phyloP scores from a whole-genome alignment of 2,329 filamentous ascomycete species.

The Colletotrichum sansevieriae region DNA sequence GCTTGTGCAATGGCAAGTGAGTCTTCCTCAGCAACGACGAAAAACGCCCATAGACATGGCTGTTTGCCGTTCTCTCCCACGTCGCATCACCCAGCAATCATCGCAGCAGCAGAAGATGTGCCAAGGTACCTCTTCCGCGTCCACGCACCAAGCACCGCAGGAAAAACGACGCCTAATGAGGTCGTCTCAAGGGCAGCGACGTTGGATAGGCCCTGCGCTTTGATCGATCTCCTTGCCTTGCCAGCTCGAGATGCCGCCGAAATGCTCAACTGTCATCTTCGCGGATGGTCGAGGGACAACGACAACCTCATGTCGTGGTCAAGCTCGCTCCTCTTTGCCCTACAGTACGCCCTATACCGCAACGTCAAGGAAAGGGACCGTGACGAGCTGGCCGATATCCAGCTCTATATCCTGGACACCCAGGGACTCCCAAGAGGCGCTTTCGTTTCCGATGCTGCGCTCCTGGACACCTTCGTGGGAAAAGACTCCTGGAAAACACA shows the following conservation, averaged over 20 bases:
- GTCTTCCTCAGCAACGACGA: not conserved
- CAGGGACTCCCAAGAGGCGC: not conserved
- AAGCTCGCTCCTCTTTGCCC: slow-evolving; percentile 13
- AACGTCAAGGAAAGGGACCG: not conserved
- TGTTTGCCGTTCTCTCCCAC: not conserved
- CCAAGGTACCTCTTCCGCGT: slow-evolving; percentile 17
- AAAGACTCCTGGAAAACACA: not conserved
- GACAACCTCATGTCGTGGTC: slow-evolving; percentile 26
- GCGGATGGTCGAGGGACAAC: slow-evolving; percentile 1
- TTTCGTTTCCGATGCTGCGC: not conserved
- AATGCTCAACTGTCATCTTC: slow-evolving; percentile 20
- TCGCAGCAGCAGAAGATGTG: not conserved
- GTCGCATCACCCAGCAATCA: not conserved
- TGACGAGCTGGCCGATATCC: slow-evolving; percentile 6
- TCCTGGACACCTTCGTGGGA: not conserved
- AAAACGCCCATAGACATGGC: not conserved
- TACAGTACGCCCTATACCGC: slow-evolving; percentile 1
- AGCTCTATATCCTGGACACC: slow-evolving; percentile 4
- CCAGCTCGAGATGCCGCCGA: slow-evolving; percentile 1
- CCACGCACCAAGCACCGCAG: not conserved
- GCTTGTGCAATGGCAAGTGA: not conserved
- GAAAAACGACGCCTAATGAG: slow-evolving; percentile 2
- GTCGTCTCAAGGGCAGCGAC: slow-evolving; percentile 7
- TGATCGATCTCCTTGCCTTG: not conserved
- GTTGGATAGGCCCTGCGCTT: not conserved